Conservation (phyloP, 164 flowering plant species). For the Magnolia kwangsiensis region DNA sequence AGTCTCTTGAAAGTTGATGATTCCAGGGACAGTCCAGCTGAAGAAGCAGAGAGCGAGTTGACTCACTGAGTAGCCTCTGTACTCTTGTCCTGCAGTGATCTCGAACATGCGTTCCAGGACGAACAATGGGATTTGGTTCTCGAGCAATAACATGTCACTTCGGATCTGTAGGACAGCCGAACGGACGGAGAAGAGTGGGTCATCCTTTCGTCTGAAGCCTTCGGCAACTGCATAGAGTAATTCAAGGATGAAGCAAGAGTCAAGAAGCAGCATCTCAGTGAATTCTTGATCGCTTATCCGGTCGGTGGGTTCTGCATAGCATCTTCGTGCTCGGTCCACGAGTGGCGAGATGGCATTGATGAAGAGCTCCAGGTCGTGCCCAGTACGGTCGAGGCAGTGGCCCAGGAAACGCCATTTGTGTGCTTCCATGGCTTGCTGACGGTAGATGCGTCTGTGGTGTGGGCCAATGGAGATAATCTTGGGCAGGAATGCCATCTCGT, state of each 20-base stretch:
- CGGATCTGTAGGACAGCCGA: constrained; percentile 60
- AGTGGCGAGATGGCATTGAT: background rate
- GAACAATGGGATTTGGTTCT: constrained; percentile 20
- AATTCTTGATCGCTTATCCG: constrained; percentile 38
- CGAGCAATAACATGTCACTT: constrained; percentile 21
- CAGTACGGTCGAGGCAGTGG: constrained; percentile 18
- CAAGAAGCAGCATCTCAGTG: constrained; percentile 67
- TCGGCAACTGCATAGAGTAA: constrained; percentile 37
- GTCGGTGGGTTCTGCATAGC: background rate
- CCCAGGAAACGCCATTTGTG: constrained; percentile 31
- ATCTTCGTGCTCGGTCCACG: background rate
- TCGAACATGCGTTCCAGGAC: constrained; percentile 6
- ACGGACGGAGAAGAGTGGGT: constrained; percentile 59
- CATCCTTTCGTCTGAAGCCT: constrained; percentile 25
- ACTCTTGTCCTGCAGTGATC: background rate
- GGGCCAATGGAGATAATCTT: constrained; percentile 12
- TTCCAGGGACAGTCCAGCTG: constrained; percentile 5
- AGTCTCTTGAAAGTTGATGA: background rate
- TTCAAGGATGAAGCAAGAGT: constrained; percentile 58
- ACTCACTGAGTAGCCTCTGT: background rate
- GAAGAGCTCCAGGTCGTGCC: constrained; percentile 11
- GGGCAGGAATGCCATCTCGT: constrained; percentile 2
- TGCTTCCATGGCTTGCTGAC: constrained; percentile 36
- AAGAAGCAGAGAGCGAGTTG: constrained; percentile 17
- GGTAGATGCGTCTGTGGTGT: too few relatives aligned